Evolutionary conservation across 306 rosid species (phyloP), one percentile per base, ranked within the genome.

Genomic region (Lathyrus sativus): DNA sequence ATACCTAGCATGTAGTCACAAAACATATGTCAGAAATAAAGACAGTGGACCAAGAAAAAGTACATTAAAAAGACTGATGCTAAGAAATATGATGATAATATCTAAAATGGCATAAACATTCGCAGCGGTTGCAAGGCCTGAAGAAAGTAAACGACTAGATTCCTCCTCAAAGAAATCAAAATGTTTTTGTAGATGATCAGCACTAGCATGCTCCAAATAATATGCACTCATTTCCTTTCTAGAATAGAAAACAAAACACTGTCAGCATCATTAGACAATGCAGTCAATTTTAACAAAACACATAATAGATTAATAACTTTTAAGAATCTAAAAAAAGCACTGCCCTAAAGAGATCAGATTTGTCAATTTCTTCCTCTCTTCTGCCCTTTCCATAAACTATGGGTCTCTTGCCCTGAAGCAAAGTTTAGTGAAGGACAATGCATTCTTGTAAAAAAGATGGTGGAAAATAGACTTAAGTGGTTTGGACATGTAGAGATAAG

Each of bases 51-150:
- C 62, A 41, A 50, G 19, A 14, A 8, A 71, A 74, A 35, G 19
- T 60, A 35, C 9, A 19, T 17, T 51, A 62, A 48, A 71, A 48
- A 67, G 57, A 18, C 17, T 54, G 55, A 43, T 60, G 74, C 66
- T 22, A 13, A 14, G 15, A 62, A 73, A 59, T 59, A 43, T 38
- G 62, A 77, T 9, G 59, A 4, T 29, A 63, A 77, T 15, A 70
- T 62, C 11, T 53, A 35, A 58, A 70, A 81, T 67, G 15, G 41
- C 50, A 55, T 38, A 66, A 75, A 61, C 93, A 51, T 92, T 90
- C 96, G 96, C 98, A 71, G 96, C 96, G 76, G 88, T 90, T 51
- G 98, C 79, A 73, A 88, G 86, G 80, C 96, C 96, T 37, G 83
- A 86, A 79, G 89, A 80, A 85, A 92, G 96, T 79, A 92, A 84